These are phyloP conservation scores for Colletotrichum melonis DNA, from an alignment of 2,329 filamentous ascomycete species.

Conservation along the genomic window DNA sequence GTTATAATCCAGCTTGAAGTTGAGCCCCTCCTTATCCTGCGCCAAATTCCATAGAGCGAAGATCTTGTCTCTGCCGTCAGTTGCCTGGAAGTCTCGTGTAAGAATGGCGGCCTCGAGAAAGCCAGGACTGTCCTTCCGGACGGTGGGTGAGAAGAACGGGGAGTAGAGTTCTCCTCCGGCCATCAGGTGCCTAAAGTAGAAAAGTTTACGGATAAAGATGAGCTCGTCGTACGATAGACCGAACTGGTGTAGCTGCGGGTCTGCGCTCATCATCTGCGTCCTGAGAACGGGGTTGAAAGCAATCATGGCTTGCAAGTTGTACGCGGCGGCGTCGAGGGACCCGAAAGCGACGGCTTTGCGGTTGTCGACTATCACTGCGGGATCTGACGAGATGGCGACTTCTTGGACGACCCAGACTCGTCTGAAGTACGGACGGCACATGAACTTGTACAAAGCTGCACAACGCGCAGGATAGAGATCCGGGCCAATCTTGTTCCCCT, in stretches of 20 bases:
- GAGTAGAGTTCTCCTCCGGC: background rate
- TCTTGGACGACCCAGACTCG: background rate
- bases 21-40: background rate
- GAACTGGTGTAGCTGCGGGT: background rate
- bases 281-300: background rate
- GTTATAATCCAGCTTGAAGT: background rate
- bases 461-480: background rate
- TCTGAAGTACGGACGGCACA: background rate
- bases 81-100: constrained; percentile 5
- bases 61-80: background rate
- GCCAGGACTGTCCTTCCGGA: background rate
- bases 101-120: background rate
- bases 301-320: background rate
- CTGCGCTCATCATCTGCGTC: background rate
- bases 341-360: background rate
- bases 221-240: background rate
- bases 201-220: background rate
- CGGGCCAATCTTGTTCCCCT: background rate
- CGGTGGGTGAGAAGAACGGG: background rate
- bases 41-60: constrained; percentile 1
- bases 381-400: background rate
- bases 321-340: background rate
- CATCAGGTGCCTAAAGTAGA: constrained; percentile 6
- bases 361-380: background rate
- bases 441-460: background rate